Evolutionary conservation across 768 basidiomycete genomes (phyloP).

Genomic region (Russula vinacea): DNA sequence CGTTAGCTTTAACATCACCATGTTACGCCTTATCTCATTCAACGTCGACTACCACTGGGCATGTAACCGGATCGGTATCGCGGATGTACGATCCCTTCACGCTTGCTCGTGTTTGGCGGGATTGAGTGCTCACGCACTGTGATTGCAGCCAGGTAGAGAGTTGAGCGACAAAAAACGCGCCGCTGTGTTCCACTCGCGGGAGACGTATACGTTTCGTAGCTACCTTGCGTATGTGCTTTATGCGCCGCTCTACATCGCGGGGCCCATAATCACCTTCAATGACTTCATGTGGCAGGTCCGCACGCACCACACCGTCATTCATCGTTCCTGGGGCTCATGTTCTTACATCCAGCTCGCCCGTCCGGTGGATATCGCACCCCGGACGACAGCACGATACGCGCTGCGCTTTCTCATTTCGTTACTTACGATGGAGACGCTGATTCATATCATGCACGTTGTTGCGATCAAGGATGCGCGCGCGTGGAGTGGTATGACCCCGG

Average conservation of each 20-base stretch:
- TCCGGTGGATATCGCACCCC: slow-evolving; percentile 47
- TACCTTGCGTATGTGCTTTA: slow-evolving; percentile 88
- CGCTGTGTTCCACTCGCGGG: slow-evolving; percentile 49
- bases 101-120: neutral
- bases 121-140: neutral
- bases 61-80: slow-evolving; percentile 39
- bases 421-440: slow-evolving; percentile 83
- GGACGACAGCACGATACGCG: slow-evolving; percentile 52
- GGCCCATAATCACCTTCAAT: slow-evolving; percentile 95
- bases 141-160: slow-evolving; percentile 31
- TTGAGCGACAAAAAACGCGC: slow-evolving; percentile 62
- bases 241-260: slow-evolving; percentile 91
- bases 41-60: slow-evolving; percentile 94
- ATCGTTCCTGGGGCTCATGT: slow-evolving; percentile 4
- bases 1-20: slow-evolving; percentile 91
- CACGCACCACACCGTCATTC: neutral
- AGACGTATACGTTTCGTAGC: slow-evolving; percentile 63
- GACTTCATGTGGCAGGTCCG: slow-evolving; percentile 90
- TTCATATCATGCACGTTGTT: slow-evolving; percentile 95
- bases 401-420: slow-evolving; percentile 68
- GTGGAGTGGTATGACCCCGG: slow-evolving; percentile 75
- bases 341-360: slow-evolving; percentile 50
- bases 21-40: slow-evolving; percentile 90
- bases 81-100: slow-evolving; percentile 41
- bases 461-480: slow-evolving; percentile 89